Evolutionary conservation across 805 yeast species (phyloP), one percentile per base, ranked within the genome.

Genomic region (Wickerhamomyces rabaulensis): DNA sequence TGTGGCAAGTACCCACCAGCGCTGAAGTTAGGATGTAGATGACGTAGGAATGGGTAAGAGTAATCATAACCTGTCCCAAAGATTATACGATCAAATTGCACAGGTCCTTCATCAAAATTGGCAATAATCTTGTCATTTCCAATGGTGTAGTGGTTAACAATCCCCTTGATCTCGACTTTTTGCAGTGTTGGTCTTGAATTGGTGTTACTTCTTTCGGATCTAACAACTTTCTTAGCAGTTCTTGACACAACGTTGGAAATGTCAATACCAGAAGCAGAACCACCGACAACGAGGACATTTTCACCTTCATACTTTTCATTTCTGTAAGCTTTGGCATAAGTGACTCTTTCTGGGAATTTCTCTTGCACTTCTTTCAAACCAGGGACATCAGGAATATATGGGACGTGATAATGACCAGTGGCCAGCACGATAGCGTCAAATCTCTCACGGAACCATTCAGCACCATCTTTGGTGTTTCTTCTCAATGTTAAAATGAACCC

Each of bases 51-150:
- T 56, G 54, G 53, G 41, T 41, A 52, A 36, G 47, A 45, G 33
- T 78, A 76, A 27, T 74, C 67, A 60, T 82, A 86, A 0, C 92
- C 92, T 0, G 92, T 85, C 38, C 84, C 84, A 58, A 78, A 81
- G 9, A 85, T 62, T n/a, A 86, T 67, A 29, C 55, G 55, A 52
- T 84, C 87, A 31, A 82, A 68, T 25, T 65, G 67, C 1, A 51
- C 46, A 1, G 77, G 48, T 3, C 20, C 36, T 3, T 33, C 20
- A 52, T 84, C 87, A 31, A 82, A 68, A 26, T 65, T 67, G 1
- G 51, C 47, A 1, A 78, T 49, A 10, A 50, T 56, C 3, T 65
- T 51, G 3, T 80, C 86, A 48, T 76, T 78, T 3, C 46, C 66
- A 3, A 50, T 42, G 3, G 42, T 43, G 19, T 44, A 5, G 13